phyloP scores from a whole-genome alignment of 768 basidiomycete genomes.

The Exsudoporus frostii region DNA sequence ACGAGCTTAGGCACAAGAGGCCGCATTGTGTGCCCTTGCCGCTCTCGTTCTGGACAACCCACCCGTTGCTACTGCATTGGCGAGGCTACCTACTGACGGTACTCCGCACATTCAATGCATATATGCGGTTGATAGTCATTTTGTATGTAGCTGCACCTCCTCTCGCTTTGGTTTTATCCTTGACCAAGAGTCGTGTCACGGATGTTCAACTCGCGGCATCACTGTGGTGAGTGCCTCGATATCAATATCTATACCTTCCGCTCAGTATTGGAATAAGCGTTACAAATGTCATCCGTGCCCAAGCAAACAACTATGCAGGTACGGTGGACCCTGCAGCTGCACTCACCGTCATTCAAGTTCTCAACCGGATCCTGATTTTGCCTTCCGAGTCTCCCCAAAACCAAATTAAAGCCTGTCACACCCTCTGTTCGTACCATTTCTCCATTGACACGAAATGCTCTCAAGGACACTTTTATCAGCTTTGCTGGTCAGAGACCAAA shows the following conservation, averaged over 20 bases:
- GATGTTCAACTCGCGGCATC: constrained; percentile 71
- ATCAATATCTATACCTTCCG: neutral
- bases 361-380: constrained; percentile 56
- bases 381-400: constrained; percentile 39
- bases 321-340: constrained; percentile 44
- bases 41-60: constrained; percentile 64
- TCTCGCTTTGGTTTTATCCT: constrained; percentile 43
- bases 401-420: constrained; percentile 70
- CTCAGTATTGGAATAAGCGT: constrained; percentile 38
- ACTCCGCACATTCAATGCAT: constrained; percentile 30
- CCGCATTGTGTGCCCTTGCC: constrained; percentile 59
- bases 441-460: neutral
- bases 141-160: constrained; percentile 9
- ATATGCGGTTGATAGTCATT: constrained; percentile 6
- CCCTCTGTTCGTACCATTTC: constrained; percentile 53
- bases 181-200: constrained; percentile 55
- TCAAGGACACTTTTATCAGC: constrained; percentile 34
- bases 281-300: constrained; percentile 59
- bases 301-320: constrained; percentile 28
- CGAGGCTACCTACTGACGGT: constrained; percentile 41
- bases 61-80: constrained; percentile 46
- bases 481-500: constrained; percentile 69
- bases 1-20: constrained; percentile 55
- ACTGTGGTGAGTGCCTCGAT: constrained; percentile 49
- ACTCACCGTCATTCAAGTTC: constrained; percentile 64